A percentile compares a stretch with the other conserved stretches of the same genome.
Evolutionary conservation across 2,329 filamentous ascomycete genomes (phyloP).

Genomic region (Alternaria panax): DNA sequence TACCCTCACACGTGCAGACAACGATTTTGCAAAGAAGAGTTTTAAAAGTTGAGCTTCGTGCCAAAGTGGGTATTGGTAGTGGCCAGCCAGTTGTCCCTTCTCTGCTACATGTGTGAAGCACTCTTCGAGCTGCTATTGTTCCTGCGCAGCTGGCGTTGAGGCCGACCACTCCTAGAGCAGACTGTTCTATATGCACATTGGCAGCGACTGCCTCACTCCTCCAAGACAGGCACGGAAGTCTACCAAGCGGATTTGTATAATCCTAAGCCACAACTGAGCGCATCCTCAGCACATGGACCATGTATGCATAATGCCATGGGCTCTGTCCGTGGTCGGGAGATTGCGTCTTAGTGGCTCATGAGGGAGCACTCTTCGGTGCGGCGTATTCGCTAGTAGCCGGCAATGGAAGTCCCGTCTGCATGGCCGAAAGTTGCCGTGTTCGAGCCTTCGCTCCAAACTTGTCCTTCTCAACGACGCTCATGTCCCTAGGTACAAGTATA

Average conservation of each 20-base stretch:
- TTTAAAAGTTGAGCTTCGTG: neutral
- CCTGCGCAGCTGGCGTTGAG: neutral
- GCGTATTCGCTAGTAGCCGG: neutral
- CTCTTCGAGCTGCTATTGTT: neutral
- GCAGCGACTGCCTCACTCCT: neutral
- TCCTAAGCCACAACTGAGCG: neutral
- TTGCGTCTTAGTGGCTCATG: neutral
- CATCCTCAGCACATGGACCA: neutral
- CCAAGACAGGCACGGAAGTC: neutral
- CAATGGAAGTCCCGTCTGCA: neutral
- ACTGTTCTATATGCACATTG: neutral
- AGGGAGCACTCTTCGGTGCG: slow-evolving; percentile 1
- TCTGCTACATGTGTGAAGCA: neutral
- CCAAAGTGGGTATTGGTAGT: neutral
- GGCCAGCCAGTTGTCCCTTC: neutral
- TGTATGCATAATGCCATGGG: neutral
- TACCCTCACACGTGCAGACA: neutral
- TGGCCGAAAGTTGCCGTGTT: neutral
- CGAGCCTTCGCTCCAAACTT: neutral
- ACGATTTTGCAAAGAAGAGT: neutral
- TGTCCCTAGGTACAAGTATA: neutral
- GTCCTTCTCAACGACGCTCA: neutral
- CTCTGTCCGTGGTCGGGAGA: neutral
- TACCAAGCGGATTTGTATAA: neutral
- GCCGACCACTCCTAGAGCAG: neutral